phyloP scores from a whole-genome alignment of 805 yeast genomes.

The Candida orba region DNA sequence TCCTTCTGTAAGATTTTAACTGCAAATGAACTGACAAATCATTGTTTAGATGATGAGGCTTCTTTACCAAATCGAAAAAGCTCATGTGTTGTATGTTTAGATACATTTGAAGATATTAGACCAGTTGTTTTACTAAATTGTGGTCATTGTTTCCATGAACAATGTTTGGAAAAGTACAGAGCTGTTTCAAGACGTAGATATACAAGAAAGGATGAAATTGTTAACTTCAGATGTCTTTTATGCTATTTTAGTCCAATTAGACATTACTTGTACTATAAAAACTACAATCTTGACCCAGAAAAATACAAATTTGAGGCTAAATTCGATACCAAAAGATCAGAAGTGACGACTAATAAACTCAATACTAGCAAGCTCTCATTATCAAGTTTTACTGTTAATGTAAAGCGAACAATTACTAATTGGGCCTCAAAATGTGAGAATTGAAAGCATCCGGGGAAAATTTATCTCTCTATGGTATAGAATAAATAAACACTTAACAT shows the following conservation, averaged over 20 bases:
- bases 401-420: too few species aligned
- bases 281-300: background rate
- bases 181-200: background rate
- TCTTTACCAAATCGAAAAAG: background rate
- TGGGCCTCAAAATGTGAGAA: too few species aligned
- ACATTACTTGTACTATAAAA: slow-evolving; percentile 4
- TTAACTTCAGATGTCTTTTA: slow-evolving; percentile 2
- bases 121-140: background rate
- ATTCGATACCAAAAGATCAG: background rate
- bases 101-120: background rate
- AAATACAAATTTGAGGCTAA: background rate
- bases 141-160: background rate
- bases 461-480: too few species aligned
- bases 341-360: background rate
- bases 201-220: background rate
- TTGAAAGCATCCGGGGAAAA: too few species aligned
- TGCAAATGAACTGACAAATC: background rate
- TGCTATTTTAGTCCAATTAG: slow-evolving; percentile 3
- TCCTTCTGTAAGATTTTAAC: background rate
- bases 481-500: background rate
- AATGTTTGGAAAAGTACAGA: background rate
- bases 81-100: background rate
- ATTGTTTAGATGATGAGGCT: too few species aligned
- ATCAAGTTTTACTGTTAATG: too few species aligned
- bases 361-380: too few species aligned